Evolutionary conservation across 495 filamentous ascomycete genomes (phyloP).

Genomic region (Penicillium chermesinum): DNA sequence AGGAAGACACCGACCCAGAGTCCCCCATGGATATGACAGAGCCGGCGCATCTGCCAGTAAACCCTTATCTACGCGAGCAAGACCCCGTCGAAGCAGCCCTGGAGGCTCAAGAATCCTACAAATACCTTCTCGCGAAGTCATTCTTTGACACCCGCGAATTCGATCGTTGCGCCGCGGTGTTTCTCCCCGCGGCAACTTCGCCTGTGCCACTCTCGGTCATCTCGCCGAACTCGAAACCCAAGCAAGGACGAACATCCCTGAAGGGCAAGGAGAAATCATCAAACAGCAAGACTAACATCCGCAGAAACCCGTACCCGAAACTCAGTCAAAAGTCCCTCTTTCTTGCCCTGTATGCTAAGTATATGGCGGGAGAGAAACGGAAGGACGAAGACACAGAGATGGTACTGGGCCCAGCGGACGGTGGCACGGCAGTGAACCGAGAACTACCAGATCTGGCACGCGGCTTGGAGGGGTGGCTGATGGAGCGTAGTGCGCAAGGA

Average conservation of each 20-base stretch:
- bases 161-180: slow-evolving; percentile 88
- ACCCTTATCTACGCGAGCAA: slow-evolving; percentile 45
- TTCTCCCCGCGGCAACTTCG: slow-evolving; percentile 70
- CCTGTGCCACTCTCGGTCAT: slow-evolving; percentile 51
- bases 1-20: slow-evolving; percentile 54
- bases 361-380: slow-evolving; percentile 89
- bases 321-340: slow-evolving; percentile 92
- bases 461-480: slow-evolving; percentile 74
- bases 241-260: slow-evolving; percentile 31
- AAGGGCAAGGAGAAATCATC: slow-evolving; percentile 55
- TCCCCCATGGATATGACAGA: slow-evolving; percentile 52
- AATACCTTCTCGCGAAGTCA: slow-evolving; percentile 87
- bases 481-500: slow-evolving; percentile 53
- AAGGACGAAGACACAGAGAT: slow-evolving; percentile 97
- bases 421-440: slow-evolving; percentile 74
- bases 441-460: slow-evolving; percentile 69
- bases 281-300: slow-evolving; percentile 20
- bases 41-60: slow-evolving; percentile 21
- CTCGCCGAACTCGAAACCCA: slow-evolving; percentile 39
- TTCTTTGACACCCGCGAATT: slow-evolving; percentile 95
- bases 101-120: slow-evolving; percentile 73
- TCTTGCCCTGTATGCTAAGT: slow-evolving; percentile 85
- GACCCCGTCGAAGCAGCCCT: slow-evolving; percentile 67
- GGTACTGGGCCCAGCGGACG: slow-evolving; percentile 90
- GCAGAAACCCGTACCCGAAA: slow-evolving; percentile 42